Evolutionary conservation across 139 green algal genomes (phyloP), one percentile per base, ranked within the genome.

Genomic region (Picochlorum costavermella): DNA sequence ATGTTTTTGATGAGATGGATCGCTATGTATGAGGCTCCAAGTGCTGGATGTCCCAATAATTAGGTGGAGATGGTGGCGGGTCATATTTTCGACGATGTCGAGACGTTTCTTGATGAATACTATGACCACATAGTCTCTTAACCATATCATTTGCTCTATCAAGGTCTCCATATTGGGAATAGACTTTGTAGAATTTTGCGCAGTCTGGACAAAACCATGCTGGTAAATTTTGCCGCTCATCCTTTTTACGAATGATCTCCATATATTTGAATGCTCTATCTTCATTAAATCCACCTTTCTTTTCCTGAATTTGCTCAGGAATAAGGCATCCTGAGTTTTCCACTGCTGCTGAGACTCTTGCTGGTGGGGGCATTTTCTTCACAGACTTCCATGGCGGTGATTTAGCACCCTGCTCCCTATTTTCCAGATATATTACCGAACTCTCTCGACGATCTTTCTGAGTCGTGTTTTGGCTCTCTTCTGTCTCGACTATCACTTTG

Each of bases 31-130:
- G 46, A 28, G 17, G 16, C 46, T 53, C 46, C 12, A 53, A 25
- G n/a, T 28, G 75, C 3, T 64, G 71, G 60, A 84, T 70, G 51
- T 84, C 65, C 78, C 78, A 84, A 25, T 76, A 80, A 8, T 71
- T 71, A 8, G 59, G 30, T 37, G 77, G 78, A 29, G 78, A 81
- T 16, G 58, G 43, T 6, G 78, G 78, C 14, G 78, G 75, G 26
- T 57, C 37, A 45, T 66, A 73, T 6, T 31, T 37, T 51, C 76
- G 75, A 33, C 78, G 63, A 67, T 84, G 78, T 3, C 75, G 65
- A 16, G 70, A 80, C 5, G 30, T 60, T 25, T 76, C 71, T 62
- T 83, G 63, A 14, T 61, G 30, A 45, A 61, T 12, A 16, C 13
- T 31, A 60, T 44, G 49, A 31, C 45, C 50, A 67, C 40, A 53